These are phyloP conservation scores for Colletotrichum sp. DNA, from an alignment of 2,329 filamentous ascomycete species.

Conservation along the genomic window DNA sequence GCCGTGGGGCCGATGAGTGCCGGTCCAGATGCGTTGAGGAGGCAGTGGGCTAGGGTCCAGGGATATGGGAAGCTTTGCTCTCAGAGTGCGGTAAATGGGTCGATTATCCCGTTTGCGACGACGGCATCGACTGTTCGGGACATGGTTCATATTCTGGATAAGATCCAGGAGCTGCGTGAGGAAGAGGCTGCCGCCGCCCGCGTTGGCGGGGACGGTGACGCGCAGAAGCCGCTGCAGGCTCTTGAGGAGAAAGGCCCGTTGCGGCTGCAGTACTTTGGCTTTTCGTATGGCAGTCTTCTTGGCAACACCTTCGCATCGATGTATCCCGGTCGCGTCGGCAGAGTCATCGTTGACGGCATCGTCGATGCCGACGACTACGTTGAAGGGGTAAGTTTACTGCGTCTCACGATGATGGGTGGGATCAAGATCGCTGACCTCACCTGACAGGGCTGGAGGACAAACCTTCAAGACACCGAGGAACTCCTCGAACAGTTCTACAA, in stretches of 20 bases:
- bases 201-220: accelerated
- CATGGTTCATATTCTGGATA: slow-evolving; percentile 50
- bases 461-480: slow-evolving; percentile 41
- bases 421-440: not conserved
- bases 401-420: accelerated
- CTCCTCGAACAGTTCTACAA: slow-evolving; percentile 37
- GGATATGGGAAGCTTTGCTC: slow-evolving; percentile 34
- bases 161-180: slow-evolving; percentile 36
- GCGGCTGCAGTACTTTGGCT: slow-evolving; percentile 52
- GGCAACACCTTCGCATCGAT: slow-evolving; percentile 40
- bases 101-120: slow-evolving; percentile 36
- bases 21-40: not conserved
- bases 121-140: slow-evolving; percentile 46
- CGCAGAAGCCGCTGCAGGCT: not conserved
- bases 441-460: slow-evolving; percentile 36
- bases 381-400: slow-evolving; percentile 28
- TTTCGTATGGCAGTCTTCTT: slow-evolving; percentile 48
- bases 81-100: slow-evolving; percentile 21
- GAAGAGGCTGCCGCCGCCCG: not conserved
- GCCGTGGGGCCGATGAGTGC: slow-evolving; percentile 32
- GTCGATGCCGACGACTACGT: slow-evolving; percentile 40
- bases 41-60: slow-evolving; percentile 12
- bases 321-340: slow-evolving; percentile 40
- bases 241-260: slow-evolving; percentile 4
- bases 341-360: slow-evolving; percentile 46